phyloP scores from a whole-genome alignment of 306 rosid genomes.

The Ammopiptanthus mongolicus region DNA sequence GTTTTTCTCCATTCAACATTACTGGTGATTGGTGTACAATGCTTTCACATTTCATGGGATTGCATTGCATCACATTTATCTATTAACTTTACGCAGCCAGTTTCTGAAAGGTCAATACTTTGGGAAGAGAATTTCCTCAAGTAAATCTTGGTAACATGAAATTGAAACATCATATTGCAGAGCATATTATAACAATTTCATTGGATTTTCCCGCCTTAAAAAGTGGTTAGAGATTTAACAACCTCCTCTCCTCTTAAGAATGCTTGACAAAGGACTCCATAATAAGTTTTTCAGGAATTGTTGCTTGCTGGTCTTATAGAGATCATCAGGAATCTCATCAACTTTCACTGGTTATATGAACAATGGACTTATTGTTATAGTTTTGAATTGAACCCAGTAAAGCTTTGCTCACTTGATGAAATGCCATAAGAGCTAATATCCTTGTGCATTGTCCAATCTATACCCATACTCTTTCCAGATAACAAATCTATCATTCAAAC shows the following conservation, averaged over 20 bases:
- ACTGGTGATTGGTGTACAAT: not conserved
- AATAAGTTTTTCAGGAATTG: not conserved
- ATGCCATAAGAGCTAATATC: not conserved
- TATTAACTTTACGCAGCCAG: not conserved
- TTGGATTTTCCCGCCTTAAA: not conserved
- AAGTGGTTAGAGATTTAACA: conserved; percentile 1
- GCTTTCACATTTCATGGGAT: not conserved
- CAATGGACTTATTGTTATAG: not conserved
- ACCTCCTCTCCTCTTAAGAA: not conserved
- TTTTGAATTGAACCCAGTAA: not conserved
- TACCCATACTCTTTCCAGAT: not conserved
- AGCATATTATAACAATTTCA: not conserved
- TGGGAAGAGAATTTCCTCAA: not conserved
- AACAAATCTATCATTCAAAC: not conserved
- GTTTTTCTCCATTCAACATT: not conserved
- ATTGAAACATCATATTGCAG: not conserved
- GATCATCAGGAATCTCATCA: not conserved
- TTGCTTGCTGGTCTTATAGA: not conserved
- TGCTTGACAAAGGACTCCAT: not conserved
- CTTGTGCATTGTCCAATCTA: not conserved
- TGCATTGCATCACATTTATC: not conserved
- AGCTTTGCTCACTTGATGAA: not conserved
- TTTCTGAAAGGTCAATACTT: not conserved
- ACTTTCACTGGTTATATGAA: too few species aligned
- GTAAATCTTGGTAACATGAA: not conserved